Conservation (phyloP, 441 rosid genomes). For the Euphorbia corollata region DNA sequence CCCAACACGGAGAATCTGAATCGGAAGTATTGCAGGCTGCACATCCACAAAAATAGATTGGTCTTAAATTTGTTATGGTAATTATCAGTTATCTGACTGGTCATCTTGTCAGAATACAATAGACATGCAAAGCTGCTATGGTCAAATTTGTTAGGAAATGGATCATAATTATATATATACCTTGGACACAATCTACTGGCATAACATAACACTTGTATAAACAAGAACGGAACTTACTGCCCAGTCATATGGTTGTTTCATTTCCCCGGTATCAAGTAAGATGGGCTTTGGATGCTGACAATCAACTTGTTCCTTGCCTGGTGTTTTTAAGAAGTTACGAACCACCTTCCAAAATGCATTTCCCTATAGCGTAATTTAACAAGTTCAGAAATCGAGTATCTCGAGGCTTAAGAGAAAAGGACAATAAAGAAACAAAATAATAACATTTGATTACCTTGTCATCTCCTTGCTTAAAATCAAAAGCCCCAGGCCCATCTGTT, state of each 20-base stretch:
- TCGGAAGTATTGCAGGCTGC: slow-evolving; percentile 93
- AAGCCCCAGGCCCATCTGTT: slow-evolving; percentile 97
- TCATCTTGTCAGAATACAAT: neutral
- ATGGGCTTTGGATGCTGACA: slow-evolving; percentile 90
- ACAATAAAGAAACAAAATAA: slow-evolving; percentile 6
- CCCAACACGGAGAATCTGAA: slow-evolving; percentile 77
- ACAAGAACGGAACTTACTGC: slow-evolving; percentile 47
- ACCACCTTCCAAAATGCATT: slow-evolving; percentile 85
- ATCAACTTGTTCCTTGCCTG: slow-evolving; percentile 54
- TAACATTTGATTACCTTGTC: slow-evolving; percentile 42
- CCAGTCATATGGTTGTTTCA: slow-evolving; percentile 93
- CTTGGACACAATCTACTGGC: neutral
- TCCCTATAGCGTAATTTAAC: slow-evolving; percentile 42
- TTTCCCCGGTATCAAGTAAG: slow-evolving; percentile 95
- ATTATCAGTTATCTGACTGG: neutral
- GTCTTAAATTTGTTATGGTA: neutral
- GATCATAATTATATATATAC: neutral
- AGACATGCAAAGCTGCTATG: slow-evolving; percentile 6
- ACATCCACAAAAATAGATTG: slow-evolving; percentile 21
- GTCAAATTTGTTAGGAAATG: neutral
- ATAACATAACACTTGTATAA: slow-evolving; percentile 3
- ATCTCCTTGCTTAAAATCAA: slow-evolving; percentile 96
- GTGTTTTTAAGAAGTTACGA: slow-evolving; percentile 63
- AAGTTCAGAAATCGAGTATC: slow-evolving; percentile 1
- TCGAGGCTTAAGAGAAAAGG: neutral